Percentiles rank a stretch among this genome's conserved stretches.
Conservation (phyloP, 106 monocot species). For the Dendrobium chrysotoxum region DNA sequence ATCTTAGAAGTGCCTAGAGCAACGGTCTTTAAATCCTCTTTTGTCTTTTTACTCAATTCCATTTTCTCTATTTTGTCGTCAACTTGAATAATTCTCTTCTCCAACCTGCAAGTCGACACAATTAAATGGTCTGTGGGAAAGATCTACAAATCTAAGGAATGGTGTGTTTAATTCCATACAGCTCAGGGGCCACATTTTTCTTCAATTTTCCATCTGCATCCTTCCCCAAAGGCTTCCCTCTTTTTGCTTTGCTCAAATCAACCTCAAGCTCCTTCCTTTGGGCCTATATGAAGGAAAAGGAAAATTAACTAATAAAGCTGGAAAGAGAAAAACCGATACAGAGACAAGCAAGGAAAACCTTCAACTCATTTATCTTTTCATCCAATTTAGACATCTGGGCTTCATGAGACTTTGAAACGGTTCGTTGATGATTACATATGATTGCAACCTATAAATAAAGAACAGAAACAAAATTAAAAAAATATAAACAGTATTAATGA, state of each 20-base stretch:
- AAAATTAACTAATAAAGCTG: not conserved
- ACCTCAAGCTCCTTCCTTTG: slow-evolving; percentile 58
- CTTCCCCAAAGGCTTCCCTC: slow-evolving; percentile 69
- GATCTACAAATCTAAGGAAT: not conserved
- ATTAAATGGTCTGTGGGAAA: not conserved
- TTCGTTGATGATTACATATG: slow-evolving; percentile 93
- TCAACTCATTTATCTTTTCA: slow-evolving; percentile 77
- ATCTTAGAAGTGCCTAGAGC: slow-evolving; percentile 90
- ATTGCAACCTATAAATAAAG: slow-evolving; percentile 63
- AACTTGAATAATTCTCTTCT: slow-evolving; percentile 54
- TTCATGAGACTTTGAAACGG: slow-evolving; percentile 89
- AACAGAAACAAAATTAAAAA: not conserved
- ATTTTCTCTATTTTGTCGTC: slow-evolving; percentile 71
- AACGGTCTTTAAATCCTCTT: slow-evolving; percentile 85
- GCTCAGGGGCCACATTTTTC: slow-evolving; percentile 62
- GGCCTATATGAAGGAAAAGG: slow-evolving; percentile 21
- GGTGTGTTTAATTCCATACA: slow-evolving; percentile 31
- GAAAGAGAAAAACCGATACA: not conserved
- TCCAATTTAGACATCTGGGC: slow-evolving; percentile 72
- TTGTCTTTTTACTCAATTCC: slow-evolving; percentile 57
- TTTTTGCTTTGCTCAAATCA: slow-evolving; percentile 69
- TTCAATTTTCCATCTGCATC: slow-evolving; percentile 70
- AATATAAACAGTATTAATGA: slow-evolving; percentile 3
- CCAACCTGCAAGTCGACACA: slow-evolving; percentile 43
- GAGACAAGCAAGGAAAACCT: slow-evolving; percentile 29